Base-by-base conservation (phyloP, 176 grass and related monocot species). In the Oryza australiensis region DNA sequence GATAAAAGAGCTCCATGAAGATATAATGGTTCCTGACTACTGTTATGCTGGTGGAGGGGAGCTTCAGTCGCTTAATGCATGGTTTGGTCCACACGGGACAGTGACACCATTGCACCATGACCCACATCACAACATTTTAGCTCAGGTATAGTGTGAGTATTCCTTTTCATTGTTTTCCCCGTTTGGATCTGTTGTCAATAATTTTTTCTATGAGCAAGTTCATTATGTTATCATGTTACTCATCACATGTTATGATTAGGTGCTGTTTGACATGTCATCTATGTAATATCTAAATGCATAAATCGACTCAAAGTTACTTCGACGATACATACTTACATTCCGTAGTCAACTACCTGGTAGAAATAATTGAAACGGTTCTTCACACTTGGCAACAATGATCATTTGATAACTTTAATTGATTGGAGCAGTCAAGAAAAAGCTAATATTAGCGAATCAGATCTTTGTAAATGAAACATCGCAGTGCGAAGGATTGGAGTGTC, bases 21-120 rank as follows among this genome's bases (percentile, higher is more conserved):
- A 99, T 74, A 91, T 99, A 74, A 80, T 93, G 77, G 86, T 99
- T 86, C 96, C 96, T 27, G 93, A 95, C 64, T 99, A 88, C 51
- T 95, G 93, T 85, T 99, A 86, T 75, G 90, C 93, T 86, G 96
- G 96, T 73, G 96, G 93, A 72, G 90, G 96, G 65, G 90, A 93
- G 72, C 90, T 93, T 5, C 87, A 88, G 24, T 89, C 93, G 67
- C 92, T 99, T 66, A 99, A 99, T 87, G 93, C 96, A 82, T 99
- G 89, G 96, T 95, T 99, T 87, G 93, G 93, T 64, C 93, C 96
- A 88, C 82, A 88, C 28, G 87, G 90, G 23, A 95, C 91, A 57
- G 87, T 95, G 30, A 99, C 96, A 82, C 96, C 96, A 10, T 87
- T 93, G 80, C 96, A 99, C 75, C 91, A 93, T 71, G 96, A 99